Conservation (phyloP, 768 basidiomycete species). For the Asterophora parasitica region DNA sequence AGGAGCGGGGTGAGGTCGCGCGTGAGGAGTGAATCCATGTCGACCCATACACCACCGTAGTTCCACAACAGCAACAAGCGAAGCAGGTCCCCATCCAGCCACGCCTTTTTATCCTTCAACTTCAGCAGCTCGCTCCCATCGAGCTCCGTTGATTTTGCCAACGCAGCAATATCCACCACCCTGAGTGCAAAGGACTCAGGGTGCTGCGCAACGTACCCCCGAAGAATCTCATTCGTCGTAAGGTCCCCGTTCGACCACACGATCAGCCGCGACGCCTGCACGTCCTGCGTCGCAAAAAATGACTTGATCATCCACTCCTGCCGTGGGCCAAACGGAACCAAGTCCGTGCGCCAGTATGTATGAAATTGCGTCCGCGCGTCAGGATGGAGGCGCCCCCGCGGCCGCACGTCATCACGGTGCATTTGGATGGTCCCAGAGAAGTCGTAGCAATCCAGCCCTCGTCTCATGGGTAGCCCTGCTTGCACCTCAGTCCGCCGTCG, state of each 20-base stretch:
- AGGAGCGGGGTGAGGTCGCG: constrained; percentile 81
- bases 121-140: constrained; percentile 58
- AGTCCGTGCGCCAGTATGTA: constrained; percentile 92
- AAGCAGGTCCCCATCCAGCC: constrained; percentile 95
- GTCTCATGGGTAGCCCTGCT: constrained; percentile 70
- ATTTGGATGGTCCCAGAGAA: constrained; percentile 78
- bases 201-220: constrained; percentile 52
- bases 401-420: constrained; percentile 14
- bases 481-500: constrained; percentile 68
- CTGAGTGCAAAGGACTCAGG: constrained; percentile 70
- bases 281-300: constrained; percentile 89
- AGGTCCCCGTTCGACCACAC: constrained; percentile 93
- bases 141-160: constrained; percentile 77
- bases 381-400: constrained; percentile 21
- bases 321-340: constrained; percentile 72
- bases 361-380: constrained; percentile 68
- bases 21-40: constrained; percentile 94
- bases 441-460: constrained; percentile 89
- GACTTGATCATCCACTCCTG: constrained; percentile 92
- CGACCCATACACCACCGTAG: constrained; percentile 92
- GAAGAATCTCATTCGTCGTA: constrained; percentile 48
- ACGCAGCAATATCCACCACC: constrained; percentile 56
- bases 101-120: constrained; percentile 73
- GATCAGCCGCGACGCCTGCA: constrained; percentile 57
- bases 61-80: constrained; percentile 84